Percentiles rank a stretch among this genome's conserved stretches.
These are phyloP conservation scores for Gonapodya sp. DNA, from an alignment of 192 early-diverging fungal species.

Conservation along the genomic window DNA sequence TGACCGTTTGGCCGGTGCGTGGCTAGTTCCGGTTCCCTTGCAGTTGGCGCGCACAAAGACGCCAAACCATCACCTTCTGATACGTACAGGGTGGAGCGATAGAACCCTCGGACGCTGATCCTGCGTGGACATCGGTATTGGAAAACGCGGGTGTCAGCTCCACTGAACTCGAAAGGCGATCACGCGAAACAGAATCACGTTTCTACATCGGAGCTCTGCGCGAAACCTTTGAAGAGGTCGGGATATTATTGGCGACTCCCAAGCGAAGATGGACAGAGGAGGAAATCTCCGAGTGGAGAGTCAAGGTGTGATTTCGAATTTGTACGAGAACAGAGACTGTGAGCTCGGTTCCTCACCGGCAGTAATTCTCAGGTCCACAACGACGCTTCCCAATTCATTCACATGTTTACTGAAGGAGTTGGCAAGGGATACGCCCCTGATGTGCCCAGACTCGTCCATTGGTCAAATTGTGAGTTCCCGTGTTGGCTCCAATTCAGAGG, in stretches of 20 bases:
- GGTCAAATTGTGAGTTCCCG: conserved; percentile 2
- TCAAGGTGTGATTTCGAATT: not conserved
- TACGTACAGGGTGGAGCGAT: not conserved
- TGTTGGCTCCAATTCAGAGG: too few species aligned
- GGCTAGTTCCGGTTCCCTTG: not conserved
- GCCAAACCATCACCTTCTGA: too few species aligned
- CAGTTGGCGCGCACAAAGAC: too few species aligned
- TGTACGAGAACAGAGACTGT: not conserved
- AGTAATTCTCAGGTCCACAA: not conserved
- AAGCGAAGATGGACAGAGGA: not conserved
- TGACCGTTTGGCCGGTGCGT: conserved; percentile 8
- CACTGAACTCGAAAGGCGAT: not conserved
- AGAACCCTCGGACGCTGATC: not conserved
- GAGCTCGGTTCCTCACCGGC: not conserved
- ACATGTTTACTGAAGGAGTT: not conserved
- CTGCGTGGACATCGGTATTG: not conserved
- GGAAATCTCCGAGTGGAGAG: not conserved
- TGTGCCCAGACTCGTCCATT: not conserved
- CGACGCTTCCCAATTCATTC: not conserved
- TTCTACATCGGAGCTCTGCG: not conserved
- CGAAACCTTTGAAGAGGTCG: conserved; percentile 1
- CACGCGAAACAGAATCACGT: not conserved
- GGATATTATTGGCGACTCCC: not conserved
- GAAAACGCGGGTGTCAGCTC: not conserved
- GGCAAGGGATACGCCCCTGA: not conserved